Evolutionary conservation across 2,329 filamentous ascomycete genomes (phyloP).

Genomic region (Diplodia mutila): DNA sequence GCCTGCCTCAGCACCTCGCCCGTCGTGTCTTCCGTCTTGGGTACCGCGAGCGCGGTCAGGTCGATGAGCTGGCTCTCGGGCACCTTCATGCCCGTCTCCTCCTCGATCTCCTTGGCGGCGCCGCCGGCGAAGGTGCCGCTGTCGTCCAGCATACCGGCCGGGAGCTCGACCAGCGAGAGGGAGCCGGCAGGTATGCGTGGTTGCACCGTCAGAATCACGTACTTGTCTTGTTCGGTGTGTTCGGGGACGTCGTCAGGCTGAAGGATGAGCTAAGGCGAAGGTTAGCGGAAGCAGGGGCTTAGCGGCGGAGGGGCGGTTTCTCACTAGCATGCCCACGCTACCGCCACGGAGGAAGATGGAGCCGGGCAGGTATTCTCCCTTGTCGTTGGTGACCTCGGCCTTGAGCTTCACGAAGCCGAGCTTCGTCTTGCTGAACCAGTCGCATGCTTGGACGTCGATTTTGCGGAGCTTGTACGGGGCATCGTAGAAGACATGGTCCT

Average conservation of each 20-base stretch:
- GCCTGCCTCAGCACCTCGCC: conserved; percentile 50
- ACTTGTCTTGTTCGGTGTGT: conserved; percentile 50
- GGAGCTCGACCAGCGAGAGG: conserved; percentile 59
- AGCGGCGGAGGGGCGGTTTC: not conserved
- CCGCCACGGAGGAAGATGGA: conserved; percentile 62
- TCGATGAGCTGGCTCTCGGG: conserved; percentile 55
- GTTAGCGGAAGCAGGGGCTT: not conserved
- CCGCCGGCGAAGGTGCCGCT: conserved; percentile 56
- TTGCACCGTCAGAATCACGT: conserved; percentile 60
- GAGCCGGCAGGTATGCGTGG: conserved; percentile 61
- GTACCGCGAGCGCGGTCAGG: conserved; percentile 56
- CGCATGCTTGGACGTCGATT: conserved; percentile 59
- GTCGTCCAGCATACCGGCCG: conserved; percentile 65
- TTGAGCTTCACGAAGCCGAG: conserved; percentile 63
- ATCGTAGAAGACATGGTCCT: conserved; percentile 55
- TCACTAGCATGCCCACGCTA: conserved; percentile 61
- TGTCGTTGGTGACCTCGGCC: conserved; percentile 56
- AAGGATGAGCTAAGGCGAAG: conserved; percentile 53
- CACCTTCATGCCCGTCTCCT: conserved; percentile 61
- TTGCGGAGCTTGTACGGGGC: conserved; percentile 56
- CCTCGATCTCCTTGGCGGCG: conserved; percentile 60
- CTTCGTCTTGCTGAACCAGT: conserved; percentile 55
- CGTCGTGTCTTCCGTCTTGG: conserved; percentile 27
- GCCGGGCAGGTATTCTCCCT: conserved; percentile 57
- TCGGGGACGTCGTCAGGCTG: conserved; percentile 55